These are phyloP conservation scores for Antitrichia curtipendula DNA, from an alignment of 225 moss, liverwort and hornwort species.

Conservation along the genomic window DNA sequence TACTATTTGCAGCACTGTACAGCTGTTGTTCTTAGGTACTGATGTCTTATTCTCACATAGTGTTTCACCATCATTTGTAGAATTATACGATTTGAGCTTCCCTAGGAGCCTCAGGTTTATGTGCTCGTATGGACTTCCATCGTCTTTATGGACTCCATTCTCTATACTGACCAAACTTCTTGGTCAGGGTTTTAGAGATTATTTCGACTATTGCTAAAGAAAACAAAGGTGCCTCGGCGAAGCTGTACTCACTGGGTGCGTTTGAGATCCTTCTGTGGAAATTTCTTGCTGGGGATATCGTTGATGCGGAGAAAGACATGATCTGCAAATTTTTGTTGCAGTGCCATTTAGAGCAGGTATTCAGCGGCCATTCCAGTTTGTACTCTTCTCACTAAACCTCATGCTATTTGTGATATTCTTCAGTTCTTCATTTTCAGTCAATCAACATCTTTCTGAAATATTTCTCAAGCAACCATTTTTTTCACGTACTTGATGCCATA, in stretches of 20 bases:
- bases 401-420: background rate
- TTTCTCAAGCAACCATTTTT: background rate
- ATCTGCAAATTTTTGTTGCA: constrained; percentile 83
- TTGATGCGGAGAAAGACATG: constrained; percentile 59
- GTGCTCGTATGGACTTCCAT: background rate
- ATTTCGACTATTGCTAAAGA: constrained; percentile 57
- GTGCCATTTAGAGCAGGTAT: constrained; percentile 85
- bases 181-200: constrained; percentile 68
- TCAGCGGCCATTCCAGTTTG: background rate
- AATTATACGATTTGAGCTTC: background rate
- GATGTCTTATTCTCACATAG: background rate
- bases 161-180: background rate
- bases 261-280: constrained; percentile 98
- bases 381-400: background rate
- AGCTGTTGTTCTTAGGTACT: background rate
- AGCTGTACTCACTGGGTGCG: constrained; percentile 83
- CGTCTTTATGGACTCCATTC: background rate
- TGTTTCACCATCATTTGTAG: background rate
- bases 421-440: background rate
- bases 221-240: constrained; percentile 72
- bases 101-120: background rate
- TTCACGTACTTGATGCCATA: background rate
- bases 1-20: background rate
- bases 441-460: background rate
- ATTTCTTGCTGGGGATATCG: constrained; percentile 73